phyloP scores from a whole-genome alignment of 2,329 filamentous ascomycete species.

The Eutypella sp. region DNA sequence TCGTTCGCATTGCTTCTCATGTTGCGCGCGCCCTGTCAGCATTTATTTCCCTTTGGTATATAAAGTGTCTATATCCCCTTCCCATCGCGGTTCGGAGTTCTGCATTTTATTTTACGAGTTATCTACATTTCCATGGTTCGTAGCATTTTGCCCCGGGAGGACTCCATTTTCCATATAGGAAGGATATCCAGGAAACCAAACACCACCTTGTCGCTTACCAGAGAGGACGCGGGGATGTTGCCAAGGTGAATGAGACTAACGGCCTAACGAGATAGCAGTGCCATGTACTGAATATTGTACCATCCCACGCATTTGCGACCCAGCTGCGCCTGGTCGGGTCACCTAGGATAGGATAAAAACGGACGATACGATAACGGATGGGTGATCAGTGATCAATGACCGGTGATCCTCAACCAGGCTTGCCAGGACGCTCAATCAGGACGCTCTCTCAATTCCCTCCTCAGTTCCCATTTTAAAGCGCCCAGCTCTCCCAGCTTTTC shows the following conservation, averaged over 20 bases:
- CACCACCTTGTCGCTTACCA: too few relatives aligned
- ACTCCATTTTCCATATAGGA: slow-evolving; percentile 7
- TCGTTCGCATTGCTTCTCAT: slow-evolving; percentile 18
- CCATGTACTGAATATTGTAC: slow-evolving; percentile 37
- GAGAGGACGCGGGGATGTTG: too few relatives aligned
- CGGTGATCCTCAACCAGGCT: too few relatives aligned
- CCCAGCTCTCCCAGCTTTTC: background rate
- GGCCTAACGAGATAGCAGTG: slow-evolving; percentile 27
- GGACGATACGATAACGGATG: slow-evolving; percentile 7
- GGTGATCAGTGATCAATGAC: too few relatives aligned
- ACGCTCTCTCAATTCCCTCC: background rate
- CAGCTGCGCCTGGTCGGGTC: slow-evolving; percentile 26
- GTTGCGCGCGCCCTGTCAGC: slow-evolving; percentile 10
- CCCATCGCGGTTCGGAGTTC: slow-evolving; percentile 1
- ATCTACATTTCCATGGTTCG: slow-evolving; percentile 17
- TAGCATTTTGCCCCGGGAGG: slow-evolving; percentile 18
- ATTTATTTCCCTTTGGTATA: slow-evolving; percentile 16
- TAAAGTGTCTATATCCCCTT: slow-evolving; percentile 11
- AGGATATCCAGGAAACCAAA: too few relatives aligned
- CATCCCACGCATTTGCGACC: slow-evolving; percentile 24
- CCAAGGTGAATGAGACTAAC: slow-evolving; percentile 19
- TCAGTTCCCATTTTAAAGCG: background rate
- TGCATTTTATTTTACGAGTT: slow-evolving; percentile 1
- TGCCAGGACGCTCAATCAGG: too few relatives aligned
- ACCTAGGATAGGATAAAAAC: slow-evolving; percentile 17